Base-by-base conservation (phyloP, 1,284 basidiomycete genomes). In the Marasmius fiardii region DNA sequence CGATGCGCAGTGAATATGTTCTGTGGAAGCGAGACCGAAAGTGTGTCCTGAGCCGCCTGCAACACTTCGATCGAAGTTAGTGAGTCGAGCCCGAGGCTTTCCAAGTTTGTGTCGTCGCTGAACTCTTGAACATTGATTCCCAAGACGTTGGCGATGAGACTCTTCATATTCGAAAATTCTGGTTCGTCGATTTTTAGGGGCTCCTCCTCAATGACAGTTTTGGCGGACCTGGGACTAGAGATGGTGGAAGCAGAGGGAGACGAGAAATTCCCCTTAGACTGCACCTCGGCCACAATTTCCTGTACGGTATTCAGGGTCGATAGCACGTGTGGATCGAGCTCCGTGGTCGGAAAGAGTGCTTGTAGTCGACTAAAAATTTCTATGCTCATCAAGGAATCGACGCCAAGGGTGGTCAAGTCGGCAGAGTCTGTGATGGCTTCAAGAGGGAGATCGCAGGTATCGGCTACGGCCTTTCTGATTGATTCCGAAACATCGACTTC, bases 51-150 rank as follows among this genome's bases (percentile, higher is more conserved):
- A 43, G 87, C 61, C 1, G 69, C 70, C 43, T 82, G 74, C 4
- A 79, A 67, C 11, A 76, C 77, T 62, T 88, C 84, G 51, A 86
- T 83, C 0, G 81, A 79, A n/a, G 80, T 77, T 53, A 88, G 66
- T 0, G 85, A 86, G 62, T 88, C 84, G 24, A 86, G 67, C 1
- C 85, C 82, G 4, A 86, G 69, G 0, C 67, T 64, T 26, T 73
- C 72, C 10, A 87, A 67, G 26, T 80, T 74, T 0, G 67, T 62
- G 18, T 78, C 74, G 21, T 79, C 78, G 1, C 61, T 57, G 23
- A 86, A 70, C 10, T 74, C 69, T 0, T 68, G 61, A 23, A 64
- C 49, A 8, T 71, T 50, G 44, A 85, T 67, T 21, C 75, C 81
- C 1, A 88, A 70, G 6, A 83, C 74, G 2, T 71, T 65, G 0